These are phyloP conservation scores for Aspergillus niger DNA, from an alignment of 2,329 filamentous ascomycete genomes.

Conservation along the genomic window DNA sequence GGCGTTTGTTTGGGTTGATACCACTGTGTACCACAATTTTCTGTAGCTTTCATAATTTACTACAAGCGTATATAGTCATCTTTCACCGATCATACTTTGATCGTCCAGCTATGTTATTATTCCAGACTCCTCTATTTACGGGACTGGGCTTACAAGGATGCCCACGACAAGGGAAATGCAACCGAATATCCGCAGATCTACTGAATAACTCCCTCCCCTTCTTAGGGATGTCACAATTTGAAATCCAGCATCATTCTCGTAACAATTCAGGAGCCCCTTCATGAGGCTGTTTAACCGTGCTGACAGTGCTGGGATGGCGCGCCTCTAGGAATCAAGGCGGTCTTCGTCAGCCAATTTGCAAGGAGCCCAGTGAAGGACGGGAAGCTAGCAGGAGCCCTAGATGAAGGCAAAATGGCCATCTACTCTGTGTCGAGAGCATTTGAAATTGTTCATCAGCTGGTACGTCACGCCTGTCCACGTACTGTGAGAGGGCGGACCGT, in stretches of 20 bases:
- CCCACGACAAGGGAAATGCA: background rate
- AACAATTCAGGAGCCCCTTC: background rate
- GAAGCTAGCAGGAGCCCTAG: background rate
- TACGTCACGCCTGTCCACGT: background rate
- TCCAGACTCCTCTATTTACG: background rate
- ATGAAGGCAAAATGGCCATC: background rate
- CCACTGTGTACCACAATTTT: background rate
- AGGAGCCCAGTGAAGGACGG: background rate
- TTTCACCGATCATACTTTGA: background rate
- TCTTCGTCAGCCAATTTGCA: background rate
- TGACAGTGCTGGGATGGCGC: background rate
- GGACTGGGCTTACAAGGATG: background rate
- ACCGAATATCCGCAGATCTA: background rate
- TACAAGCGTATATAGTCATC: background rate
- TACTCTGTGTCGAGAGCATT: background rate
- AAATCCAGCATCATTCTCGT: background rate
- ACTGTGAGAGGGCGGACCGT: background rate
- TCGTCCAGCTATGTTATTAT: background rate
- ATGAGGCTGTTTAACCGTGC: background rate
- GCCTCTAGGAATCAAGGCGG: background rate
- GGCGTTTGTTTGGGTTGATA: background rate
- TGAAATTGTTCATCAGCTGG: background rate
- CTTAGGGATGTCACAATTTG: background rate
- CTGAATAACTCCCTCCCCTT: background rate
- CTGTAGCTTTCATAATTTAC: background rate